Base-by-base conservation (phyloP, 2,329 filamentous ascomycete species). In the Fusarium devonianum region DNA sequence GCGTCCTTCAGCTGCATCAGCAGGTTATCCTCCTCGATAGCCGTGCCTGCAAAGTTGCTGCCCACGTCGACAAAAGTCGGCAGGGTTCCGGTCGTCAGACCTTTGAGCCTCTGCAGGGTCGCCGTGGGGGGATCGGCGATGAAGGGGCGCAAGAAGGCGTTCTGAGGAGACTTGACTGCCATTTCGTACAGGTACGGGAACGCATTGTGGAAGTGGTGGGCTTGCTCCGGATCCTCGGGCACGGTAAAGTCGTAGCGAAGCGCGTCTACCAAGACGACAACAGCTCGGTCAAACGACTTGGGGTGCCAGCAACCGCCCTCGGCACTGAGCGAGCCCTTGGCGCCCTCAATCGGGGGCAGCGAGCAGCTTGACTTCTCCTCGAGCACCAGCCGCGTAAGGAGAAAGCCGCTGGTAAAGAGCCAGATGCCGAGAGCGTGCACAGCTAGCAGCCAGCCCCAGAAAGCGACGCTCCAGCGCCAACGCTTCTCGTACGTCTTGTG, bases 241-340 rank as follows among this genome's bases (percentile, higher is more conserved):
- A 97, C 84, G 0, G 93, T 95, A 65, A 99, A 99, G 72, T 99
- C 94, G 73, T 99, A 99, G 52, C 94, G 88, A 49, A 99, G 80
- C 42, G 94, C 94, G 71, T 99, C 94, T 49, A 99, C 88, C 39
- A 99, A 77, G 46, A 99, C 83, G 17, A 99, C 82, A 35, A 99
- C 86, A 9, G 93, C 92, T 69, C 92, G 94, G 56, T 96, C 84
- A 69, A 97, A 99, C 2, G 86, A 90, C 75, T 91, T 96, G 23
- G 92, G 90, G 70, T 97, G 92, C 94, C 94, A 99, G 79, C 94
- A 99, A 58, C 94, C 94, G 48, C 80, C 78, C 16, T 83, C 74
- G 3, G 76, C 71, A 12, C 74, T 79, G 30, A 74, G 62, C 11
- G 71, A 64, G 43, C 78, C 69, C 42, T 64, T 57, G 7, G 56